These are phyloP conservation scores for Hyphodiscus sp. DNA, from an alignment of 2,329 filamentous ascomycete genomes.

Conservation along the genomic window DNA sequence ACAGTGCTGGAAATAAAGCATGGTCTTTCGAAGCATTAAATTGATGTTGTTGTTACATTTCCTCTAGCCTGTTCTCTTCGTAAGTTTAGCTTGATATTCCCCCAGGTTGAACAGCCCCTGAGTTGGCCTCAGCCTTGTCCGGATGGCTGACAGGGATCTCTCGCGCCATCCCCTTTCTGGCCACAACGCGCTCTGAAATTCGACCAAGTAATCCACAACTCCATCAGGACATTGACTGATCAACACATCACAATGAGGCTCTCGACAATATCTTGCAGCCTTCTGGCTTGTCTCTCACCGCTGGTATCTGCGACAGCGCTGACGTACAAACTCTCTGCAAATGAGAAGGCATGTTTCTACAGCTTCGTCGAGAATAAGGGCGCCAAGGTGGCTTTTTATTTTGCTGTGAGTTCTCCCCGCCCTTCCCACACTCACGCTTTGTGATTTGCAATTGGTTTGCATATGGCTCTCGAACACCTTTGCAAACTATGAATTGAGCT, in stretches of 20 bases:
- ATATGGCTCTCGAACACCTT: neutral
- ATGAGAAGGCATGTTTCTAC: conserved; percentile 97
- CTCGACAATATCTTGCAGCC: conserved; percentile 53
- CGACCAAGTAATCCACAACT: conserved; percentile 14
- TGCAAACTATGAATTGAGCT: neutral
- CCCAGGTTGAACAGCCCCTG: too few species aligned
- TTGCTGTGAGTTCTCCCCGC: conserved; percentile 63
- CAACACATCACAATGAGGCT: conserved; percentile 53
- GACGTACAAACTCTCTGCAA: conserved; percentile 83
- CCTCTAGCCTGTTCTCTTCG: too few species aligned
- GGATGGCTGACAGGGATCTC: too few species aligned
- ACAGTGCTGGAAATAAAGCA: neutral
- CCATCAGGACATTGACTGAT: conserved; percentile 3
- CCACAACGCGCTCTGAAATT: conserved; percentile 7
- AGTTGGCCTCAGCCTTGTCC: too few species aligned
- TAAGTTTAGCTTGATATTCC: too few species aligned
- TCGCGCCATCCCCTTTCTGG: too few species aligned
- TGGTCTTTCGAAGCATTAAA: neutral
- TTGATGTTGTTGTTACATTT: too few species aligned
- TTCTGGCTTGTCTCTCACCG: conserved; percentile 65
- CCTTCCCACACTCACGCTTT: neutral
- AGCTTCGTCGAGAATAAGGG: conserved; percentile 68
- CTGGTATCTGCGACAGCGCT: conserved; percentile 80
- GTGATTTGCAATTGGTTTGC: neutral
- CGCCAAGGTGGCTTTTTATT: conserved; percentile 96